A percentile compares a stretch with the other conserved stretches of the same genome.
These are phyloP conservation scores for Candida neerlandica DNA, from an alignment of 1,139 yeast species.

Conservation along the genomic window DNA sequence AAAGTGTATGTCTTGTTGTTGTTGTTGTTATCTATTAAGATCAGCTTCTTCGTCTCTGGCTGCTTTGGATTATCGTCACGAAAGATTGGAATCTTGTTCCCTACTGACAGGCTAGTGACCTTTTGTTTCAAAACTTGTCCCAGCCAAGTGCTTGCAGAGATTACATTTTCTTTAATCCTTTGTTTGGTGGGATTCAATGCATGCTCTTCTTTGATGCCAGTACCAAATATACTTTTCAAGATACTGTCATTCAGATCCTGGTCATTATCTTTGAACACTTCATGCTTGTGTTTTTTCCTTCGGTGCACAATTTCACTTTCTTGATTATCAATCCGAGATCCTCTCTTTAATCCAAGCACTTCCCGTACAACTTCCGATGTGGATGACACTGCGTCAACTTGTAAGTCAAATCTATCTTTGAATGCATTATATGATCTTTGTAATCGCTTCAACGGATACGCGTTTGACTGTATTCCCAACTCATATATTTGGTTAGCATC, in stretches of 20 bases:
- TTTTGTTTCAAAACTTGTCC: slow-evolving; percentile 60
- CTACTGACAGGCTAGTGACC: slow-evolving; percentile 6
- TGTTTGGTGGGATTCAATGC: slow-evolving; percentile 46
- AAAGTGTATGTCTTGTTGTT: slow-evolving; percentile 39
- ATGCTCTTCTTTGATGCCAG: slow-evolving; percentile 30
- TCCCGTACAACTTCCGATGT: slow-evolving; percentile 14
- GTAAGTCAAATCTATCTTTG: slow-evolving; percentile 16
- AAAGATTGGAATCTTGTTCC: slow-evolving; percentile 22
- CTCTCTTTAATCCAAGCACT: slow-evolving; percentile 32
- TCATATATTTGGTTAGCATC: slow-evolving; percentile 70
- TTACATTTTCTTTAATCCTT: slow-evolving; percentile 66
- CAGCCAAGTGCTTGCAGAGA: slow-evolving; percentile 63
- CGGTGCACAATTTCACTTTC: slow-evolving; percentile 7
- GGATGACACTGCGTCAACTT: slow-evolving; percentile 6
- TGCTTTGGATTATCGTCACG: slow-evolving; percentile 13
- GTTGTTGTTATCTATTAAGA: slow-evolving; percentile 27
- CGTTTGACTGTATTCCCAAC: slow-evolving; percentile 60
- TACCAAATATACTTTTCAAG: slow-evolving; percentile 32
- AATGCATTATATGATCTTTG: slow-evolving; percentile 53
- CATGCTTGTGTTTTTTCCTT: slow-evolving; percentile 28
- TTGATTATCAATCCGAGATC: slow-evolving; percentile 17
- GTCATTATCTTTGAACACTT: slow-evolving; percentile 36
- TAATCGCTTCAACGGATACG: slow-evolving; percentile 66
- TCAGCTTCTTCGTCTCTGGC: slow-evolving; percentile 5
- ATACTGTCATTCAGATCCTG: slow-evolving; percentile 27